Evolutionary conservation across 1,284 basidiomycete genomes (phyloP).

Genomic region (Sporisorium iseilematis-ciliati): DNA sequence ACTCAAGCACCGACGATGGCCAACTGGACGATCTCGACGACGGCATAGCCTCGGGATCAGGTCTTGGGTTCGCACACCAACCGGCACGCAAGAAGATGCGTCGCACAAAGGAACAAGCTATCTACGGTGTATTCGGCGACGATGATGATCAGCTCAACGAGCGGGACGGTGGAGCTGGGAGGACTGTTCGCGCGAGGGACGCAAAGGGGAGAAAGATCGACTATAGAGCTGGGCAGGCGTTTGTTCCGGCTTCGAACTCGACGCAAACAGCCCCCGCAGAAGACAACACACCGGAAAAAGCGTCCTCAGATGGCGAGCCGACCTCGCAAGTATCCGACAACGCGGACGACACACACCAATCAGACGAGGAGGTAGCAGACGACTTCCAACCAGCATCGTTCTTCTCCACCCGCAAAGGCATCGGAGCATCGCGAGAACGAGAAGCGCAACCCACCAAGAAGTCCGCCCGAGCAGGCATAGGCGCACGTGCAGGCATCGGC

Average conservation of each 20-base stretch:
- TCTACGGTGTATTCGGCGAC: constrained; percentile 86
- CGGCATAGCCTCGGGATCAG: neutral
- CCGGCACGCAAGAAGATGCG: constrained; percentile 32
- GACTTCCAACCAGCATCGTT: constrained; percentile 42
- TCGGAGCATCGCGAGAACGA: constrained; percentile 11
- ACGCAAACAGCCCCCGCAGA: neutral
- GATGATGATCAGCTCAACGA: constrained; percentile 71
- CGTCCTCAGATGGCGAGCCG: neutral
- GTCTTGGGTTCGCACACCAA: constrained; percentile 8
- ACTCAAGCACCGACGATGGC: constrained; percentile 71
- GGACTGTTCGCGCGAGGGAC: constrained; percentile 30
- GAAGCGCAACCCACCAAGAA: constrained; percentile 1
- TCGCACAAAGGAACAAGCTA: constrained; percentile 53
- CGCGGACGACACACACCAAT: neutral
- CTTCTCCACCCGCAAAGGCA: constrained; percentile 20
- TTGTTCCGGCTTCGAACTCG: constrained; percentile 29
- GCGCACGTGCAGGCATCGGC: constrained; percentile 37
- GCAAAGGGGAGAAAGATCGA: constrained; percentile 29
- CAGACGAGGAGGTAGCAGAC: constrained; percentile 6
- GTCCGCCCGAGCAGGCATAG: constrained; percentile 25
- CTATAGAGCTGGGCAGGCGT: constrained; percentile 37
- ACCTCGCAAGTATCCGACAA: neutral
- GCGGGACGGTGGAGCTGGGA: constrained; percentile 13
- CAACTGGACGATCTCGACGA: constrained; percentile 69
- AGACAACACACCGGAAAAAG: neutral